Conservation (phyloP, 352 stramenopile species). For the Phytophthora sojae region DNA sequence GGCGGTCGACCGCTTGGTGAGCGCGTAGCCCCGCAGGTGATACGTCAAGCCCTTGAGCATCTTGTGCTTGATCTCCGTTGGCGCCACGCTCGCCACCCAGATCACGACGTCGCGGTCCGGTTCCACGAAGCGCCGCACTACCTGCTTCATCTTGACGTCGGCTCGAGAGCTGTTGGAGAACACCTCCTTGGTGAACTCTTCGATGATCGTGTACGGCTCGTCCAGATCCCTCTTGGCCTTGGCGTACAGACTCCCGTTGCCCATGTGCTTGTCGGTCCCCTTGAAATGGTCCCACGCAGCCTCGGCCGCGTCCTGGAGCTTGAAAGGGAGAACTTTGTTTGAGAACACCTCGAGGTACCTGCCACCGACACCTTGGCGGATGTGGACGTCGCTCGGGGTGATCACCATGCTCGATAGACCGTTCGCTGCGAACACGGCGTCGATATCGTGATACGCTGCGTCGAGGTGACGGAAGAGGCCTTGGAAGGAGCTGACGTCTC, state of each 20-base stretch:
- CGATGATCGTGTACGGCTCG: conserved; percentile 60
- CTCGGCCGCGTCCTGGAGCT: conserved; percentile 12
- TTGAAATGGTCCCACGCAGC: conserved; percentile 40
- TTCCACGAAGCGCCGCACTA: conserved; percentile 65
- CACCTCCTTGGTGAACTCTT: conserved; percentile 65
- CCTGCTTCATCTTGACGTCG: conserved; percentile 61
- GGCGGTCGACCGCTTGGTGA: conserved; percentile 46
- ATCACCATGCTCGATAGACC: conserved; percentile 26
- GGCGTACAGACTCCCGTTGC: conserved; percentile 10
- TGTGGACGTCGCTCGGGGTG: conserved; percentile 29
- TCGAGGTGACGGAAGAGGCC: conserved; percentile 30
- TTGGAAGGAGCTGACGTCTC: conserved; percentile 24
- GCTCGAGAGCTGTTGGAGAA: conserved; percentile 53
- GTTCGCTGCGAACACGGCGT: conserved; percentile 36
- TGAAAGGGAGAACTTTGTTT: conserved; percentile 36
- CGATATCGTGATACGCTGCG: conserved; percentile 21
- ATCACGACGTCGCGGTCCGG: conserved; percentile 65
- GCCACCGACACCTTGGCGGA: conserved; percentile 19
- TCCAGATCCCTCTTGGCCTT: conserved; percentile 15
- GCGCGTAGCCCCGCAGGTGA: conserved; percentile 59
- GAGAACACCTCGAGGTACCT: conserved; percentile 38
- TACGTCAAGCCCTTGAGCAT: conserved; percentile 45
- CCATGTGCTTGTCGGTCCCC: conserved; percentile 38
- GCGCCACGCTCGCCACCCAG: conserved; percentile 59
- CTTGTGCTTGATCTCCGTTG: conserved; percentile 63